phyloP scores from a whole-genome alignment of 1,139 yeast genomes.

The Scheffersomyces segobiensis region DNA sequence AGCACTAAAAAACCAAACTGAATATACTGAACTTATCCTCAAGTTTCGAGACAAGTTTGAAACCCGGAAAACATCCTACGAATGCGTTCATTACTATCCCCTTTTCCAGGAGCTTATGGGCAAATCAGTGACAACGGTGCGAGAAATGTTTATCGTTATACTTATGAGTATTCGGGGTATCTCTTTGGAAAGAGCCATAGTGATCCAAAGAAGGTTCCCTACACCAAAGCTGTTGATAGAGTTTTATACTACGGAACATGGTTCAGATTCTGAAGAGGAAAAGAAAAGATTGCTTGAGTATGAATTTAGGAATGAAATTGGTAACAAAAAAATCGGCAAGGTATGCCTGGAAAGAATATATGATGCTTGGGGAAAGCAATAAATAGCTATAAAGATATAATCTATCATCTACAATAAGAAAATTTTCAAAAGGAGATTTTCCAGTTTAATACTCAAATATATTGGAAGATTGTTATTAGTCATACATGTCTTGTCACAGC shows the following conservation, averaged over 20 bases:
- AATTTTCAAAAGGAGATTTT: no score
- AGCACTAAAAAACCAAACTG: slow-evolving; percentile 51
- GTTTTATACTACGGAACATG: slow-evolving; percentile 23
- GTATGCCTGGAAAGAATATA: slow-evolving; percentile 61
- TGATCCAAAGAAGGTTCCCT: slow-evolving; percentile 64
- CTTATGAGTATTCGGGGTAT: slow-evolving; percentile 80
- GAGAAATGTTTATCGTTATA: slow-evolving; percentile 74
- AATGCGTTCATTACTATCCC: slow-evolving; percentile 63
- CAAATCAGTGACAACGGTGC: slow-evolving; percentile 71
- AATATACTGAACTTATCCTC: slow-evolving; percentile 44
- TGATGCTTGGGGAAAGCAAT: slow-evolving; percentile 56
- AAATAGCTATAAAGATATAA: not conserved
- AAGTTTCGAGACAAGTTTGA: slow-evolving; percentile 48
- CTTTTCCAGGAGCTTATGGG: slow-evolving; percentile 71
- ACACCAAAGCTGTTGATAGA: slow-evolving; percentile 61
- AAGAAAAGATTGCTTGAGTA: slow-evolving; percentile 44
- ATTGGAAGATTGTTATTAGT: no score
- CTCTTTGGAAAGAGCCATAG: slow-evolving; percentile 79
- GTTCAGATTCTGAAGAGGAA: slow-evolving; percentile 18
- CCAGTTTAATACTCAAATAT: no score
- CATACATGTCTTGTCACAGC: no score
- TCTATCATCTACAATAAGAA: no score
- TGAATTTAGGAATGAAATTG: slow-evolving; percentile 52
- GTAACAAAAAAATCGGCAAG: slow-evolving; percentile 61
- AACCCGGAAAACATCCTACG: slow-evolving; percentile 23